Conservation (phyloP, 352 stramenopile species). For the Phytophthora pluvialis region DNA sequence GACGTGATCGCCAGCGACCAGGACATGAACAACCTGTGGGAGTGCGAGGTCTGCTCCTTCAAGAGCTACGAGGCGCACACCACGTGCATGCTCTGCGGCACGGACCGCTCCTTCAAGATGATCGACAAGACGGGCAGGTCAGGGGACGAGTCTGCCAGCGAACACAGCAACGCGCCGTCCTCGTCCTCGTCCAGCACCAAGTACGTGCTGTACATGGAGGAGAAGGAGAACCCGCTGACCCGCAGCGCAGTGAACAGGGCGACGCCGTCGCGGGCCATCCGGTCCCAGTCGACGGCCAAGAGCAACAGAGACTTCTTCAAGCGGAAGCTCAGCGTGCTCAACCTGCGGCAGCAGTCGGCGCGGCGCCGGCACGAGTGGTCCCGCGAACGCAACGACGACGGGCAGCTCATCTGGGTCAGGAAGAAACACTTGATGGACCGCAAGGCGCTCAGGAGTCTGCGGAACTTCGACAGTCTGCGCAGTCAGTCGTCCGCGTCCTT, state of each 20-base stretch:
- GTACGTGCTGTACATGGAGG: constrained; percentile 76
- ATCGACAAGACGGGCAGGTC: constrained; percentile 52
- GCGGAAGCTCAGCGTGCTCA: constrained; percentile 80
- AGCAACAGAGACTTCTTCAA: constrained; percentile 76
- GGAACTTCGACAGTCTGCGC: constrained; percentile 49
- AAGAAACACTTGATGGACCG: constrained; percentile 82
- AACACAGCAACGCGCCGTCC: constrained; percentile 44
- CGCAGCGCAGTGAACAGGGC: constrained; percentile 30
- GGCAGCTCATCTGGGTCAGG: constrained; percentile 83
- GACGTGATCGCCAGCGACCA: constrained; percentile 90
- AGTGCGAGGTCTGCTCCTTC: constrained; percentile 94
- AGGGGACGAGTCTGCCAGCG: constrained; percentile 45
- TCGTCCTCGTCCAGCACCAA: constrained; percentile 53
- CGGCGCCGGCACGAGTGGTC: constrained; percentile 87
- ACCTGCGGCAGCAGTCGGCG: constrained; percentile 81
- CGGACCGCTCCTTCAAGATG: constrained; percentile 75
- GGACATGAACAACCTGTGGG: constrained; percentile 87
- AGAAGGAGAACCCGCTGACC: constrained; percentile 59
- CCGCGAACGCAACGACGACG: constrained; percentile 73
- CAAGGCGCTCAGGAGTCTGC: constrained; percentile 68
- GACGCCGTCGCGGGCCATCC: constrained; percentile 15
- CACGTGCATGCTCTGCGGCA: constrained; percentile 92
- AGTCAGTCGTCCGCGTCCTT: constrained; percentile 68
- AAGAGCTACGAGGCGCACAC: constrained; percentile 91
- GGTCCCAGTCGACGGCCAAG: constrained; percentile 43